Percentiles rank a stretch among this genome's conserved stretches.
Conservation (phyloP, 352 stramenopile genomes). For the Elongisporangium prolatum region DNA sequence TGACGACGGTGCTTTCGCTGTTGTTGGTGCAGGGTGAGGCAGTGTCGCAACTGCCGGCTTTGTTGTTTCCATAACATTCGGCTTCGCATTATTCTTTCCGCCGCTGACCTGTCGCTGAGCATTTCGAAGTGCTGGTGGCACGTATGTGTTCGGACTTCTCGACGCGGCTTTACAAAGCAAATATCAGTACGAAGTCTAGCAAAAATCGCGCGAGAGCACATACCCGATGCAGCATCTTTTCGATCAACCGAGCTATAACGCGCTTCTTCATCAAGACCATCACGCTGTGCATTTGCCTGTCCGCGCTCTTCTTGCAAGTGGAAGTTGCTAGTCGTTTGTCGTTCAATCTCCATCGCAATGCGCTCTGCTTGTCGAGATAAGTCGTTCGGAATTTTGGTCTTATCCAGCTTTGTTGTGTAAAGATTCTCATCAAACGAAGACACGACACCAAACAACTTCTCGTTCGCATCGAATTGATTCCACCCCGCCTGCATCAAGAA, state of each 20-base stretch:
- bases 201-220: background rate
- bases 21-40: constrained; percentile 3
- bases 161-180: constrained; percentile 1
- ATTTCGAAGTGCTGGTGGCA: constrained; percentile 64
- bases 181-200: background rate
- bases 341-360: constrained; percentile 94
- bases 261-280: constrained; percentile 94
- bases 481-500: constrained; percentile 42
- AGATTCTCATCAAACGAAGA: constrained; percentile 97
- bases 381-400: constrained; percentile 84
- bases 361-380: constrained; percentile 89
- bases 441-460: constrained; percentile 95
- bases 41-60: constrained; percentile 2
- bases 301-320: constrained; percentile 89
- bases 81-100: constrained; percentile 17
- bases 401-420: constrained; percentile 97
- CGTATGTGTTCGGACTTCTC: constrained; percentile 43
- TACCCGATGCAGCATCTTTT: constrained; percentile 16
- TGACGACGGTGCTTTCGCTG: constrained; percentile 3
- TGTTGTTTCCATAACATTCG: background rate
- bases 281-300: constrained; percentile 24
- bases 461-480: constrained; percentile 97
- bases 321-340: constrained; percentile 88
- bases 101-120: constrained; percentile 32
- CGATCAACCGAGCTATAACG: constrained; percentile 93